Conservation (phyloP, 2,329 filamentous ascomycete genomes). For the Xylaria sp. region DNA sequence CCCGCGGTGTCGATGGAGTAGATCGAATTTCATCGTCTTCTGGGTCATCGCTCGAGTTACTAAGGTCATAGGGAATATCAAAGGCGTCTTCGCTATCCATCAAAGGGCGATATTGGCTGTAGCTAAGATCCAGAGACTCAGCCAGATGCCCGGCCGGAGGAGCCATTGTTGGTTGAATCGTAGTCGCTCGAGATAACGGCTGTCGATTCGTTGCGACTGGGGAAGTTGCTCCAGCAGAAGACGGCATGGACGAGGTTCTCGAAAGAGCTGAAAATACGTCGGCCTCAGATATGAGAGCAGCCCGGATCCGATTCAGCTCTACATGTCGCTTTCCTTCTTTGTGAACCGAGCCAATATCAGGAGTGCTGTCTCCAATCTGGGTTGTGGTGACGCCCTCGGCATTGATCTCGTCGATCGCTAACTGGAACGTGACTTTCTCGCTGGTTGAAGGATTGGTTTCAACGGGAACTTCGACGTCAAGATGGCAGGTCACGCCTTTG, state of each 20-base stretch:
- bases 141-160: conserved; percentile 44
- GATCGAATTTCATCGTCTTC: conserved; percentile 51
- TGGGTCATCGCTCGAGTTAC: conserved; percentile 49
- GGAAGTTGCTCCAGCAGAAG: conserved; percentile 63
- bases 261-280: conserved; percentile 71
- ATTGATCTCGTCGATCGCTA: conserved; percentile 71
- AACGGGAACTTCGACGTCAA: conserved; percentile 69
- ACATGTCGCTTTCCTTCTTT: conserved; percentile 74
- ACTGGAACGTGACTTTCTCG: conserved; percentile 70
- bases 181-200: conserved; percentile 42
- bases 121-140: conserved; percentile 49
- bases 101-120: conserved; percentile 50
- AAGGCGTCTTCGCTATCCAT: conserved; percentile 67
- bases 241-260: conserved; percentile 67
- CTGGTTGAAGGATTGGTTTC: conserved; percentile 58
- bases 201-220: conserved; percentile 50
- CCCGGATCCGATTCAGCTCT: conserved; percentile 70
- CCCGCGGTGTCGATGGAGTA: conserved; percentile 63
- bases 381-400: conserved; percentile 72
- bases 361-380: conserved; percentile 42
- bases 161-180: conserved; percentile 36
- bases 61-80: conserved; percentile 65
- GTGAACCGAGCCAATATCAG: conserved; percentile 52
- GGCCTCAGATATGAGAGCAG: conserved; percentile 73
- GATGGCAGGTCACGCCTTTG: conserved; percentile 70